Evolutionary conservation across 306 rosid species (phyloP).

Genomic region (Sicyos edulis): DNA sequence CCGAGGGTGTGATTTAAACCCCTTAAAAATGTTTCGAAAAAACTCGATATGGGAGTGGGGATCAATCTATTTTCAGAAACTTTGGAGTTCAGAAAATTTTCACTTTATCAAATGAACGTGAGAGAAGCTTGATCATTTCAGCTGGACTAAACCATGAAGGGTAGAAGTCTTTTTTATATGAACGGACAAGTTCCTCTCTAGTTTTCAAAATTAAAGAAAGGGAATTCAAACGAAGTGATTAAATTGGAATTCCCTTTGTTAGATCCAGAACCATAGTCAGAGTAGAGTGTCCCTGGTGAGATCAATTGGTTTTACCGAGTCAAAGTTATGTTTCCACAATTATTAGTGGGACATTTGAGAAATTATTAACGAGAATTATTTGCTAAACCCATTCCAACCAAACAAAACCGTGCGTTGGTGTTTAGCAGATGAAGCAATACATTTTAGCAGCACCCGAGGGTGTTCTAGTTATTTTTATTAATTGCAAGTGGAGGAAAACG

Average conservation of each 20-base stretch:
- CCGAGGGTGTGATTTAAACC: background rate
- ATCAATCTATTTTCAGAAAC: background rate
- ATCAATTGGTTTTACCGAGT: background rate
- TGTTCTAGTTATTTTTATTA: background rate
- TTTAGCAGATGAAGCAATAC: background rate
- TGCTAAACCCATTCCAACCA: background rate
- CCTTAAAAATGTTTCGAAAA: background rate
- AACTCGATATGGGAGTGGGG: background rate
- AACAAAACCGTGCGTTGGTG: background rate
- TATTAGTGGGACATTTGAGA: background rate
- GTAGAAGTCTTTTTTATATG: background rate
- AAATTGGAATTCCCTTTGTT: too few relatives aligned
- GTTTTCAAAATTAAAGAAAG: background rate
- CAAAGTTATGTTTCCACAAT: background rate
- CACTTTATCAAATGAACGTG: background rate
- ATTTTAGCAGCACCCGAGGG: conserved; percentile 1
- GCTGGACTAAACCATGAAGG: background rate
- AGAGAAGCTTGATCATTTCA: background rate
- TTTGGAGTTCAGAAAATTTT: background rate
- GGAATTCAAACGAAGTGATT: background rate
- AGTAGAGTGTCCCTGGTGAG: background rate
- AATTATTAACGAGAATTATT: background rate
- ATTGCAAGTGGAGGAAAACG: background rate
- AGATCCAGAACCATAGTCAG: background rate
- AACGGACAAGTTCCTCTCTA: background rate